Base-by-base conservation (phyloP, 441 rosid species). In the Pelargonium myrrhifolium region DNA sequence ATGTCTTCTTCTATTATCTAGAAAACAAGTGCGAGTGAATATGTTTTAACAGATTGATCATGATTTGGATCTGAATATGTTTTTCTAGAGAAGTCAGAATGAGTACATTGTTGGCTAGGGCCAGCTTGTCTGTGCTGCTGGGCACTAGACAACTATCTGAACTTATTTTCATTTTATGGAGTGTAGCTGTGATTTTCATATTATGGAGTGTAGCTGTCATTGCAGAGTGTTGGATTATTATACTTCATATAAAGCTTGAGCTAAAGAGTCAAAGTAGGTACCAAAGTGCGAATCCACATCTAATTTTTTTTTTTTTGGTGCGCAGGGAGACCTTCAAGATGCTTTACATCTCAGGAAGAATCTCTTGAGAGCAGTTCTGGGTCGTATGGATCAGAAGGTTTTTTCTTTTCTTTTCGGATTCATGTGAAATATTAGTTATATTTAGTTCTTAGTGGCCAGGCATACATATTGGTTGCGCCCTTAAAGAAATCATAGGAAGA, bases 241-340 rank as follows among this genome's bases (percentile, higher is more conserved):
- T 17, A 42, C 39, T 60, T 51, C 11, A 17, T 47, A 1, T 6
- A 17, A 66, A 61, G 28, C 64, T 60, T 31, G 20, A 20, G n/a
- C n/a, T 64, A 14, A 42, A 22, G 22, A 65, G 40, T 43, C 31
- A 68, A 65, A 66, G 40, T 17, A 15, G 65, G 58, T 40, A 35
- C 6, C 18, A 3, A 24, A 63, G 45, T 37, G 2, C 14, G 67
- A 28, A 49, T 42, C 68, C 21, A 22, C 51, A 45, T 64, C 67
- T 63, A 26, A 60, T 65, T 59, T 35, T 69, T 58, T 21, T 24
- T 67, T 72, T 37, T 6, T 1, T 6, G 4, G 40, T 70, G 56
- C 84, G 79, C 86, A 94, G 98, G 97, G 91, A 74, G 87, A 90
- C 75, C 78, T 84, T 72, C 89, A 74, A 72, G 98, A 90, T 71